Evolutionary conservation across 345 rosid species (phyloP).

Genomic region (Lepidium didymum): DNA sequence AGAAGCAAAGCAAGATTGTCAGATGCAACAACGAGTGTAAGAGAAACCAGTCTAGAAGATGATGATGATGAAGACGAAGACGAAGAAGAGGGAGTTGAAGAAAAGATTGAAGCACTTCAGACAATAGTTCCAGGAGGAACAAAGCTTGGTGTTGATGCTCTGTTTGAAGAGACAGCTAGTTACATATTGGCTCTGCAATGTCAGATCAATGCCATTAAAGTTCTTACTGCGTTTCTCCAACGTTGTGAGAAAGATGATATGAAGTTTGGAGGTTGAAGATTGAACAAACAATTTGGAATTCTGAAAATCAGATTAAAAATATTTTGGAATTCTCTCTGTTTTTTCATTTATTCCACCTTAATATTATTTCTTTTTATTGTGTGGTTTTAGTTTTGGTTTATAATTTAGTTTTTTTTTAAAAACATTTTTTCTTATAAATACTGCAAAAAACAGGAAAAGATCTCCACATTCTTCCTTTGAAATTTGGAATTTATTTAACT

Average conservation of each 20-base stretch:
- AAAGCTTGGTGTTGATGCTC: conserved; percentile 40
- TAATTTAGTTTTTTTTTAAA: background rate
- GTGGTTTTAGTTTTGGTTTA: conserved; percentile 8
- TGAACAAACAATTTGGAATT: background rate
- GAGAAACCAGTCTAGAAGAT: background rate
- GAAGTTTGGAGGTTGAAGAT: conserved; percentile 46
- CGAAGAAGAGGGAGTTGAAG: conserved; percentile 37
- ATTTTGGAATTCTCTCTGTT: background rate
- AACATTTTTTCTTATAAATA: background rate
- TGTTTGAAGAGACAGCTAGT: conserved; percentile 64
- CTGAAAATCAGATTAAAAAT: background rate
- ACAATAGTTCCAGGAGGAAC: conserved; percentile 72
- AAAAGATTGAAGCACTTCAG: conserved; percentile 57
- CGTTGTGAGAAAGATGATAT: conserved; percentile 36
- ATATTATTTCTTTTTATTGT: background rate
- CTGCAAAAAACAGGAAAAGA: background rate
- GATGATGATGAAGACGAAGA: conserved; percentile 36
- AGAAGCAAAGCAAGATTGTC: conserved; percentile 10
- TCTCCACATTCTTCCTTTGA: background rate
- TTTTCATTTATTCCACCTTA: background rate
- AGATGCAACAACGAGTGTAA: conserved; percentile 14
- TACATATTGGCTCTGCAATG: conserved; percentile 53
- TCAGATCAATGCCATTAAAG: conserved; percentile 55
- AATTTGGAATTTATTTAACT: background rate
- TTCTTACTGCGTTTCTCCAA: conserved; percentile 41